Conservation (phyloP, 2,329 filamentous ascomycete species). For the Nannizziopsis arthrosporioides region DNA sequence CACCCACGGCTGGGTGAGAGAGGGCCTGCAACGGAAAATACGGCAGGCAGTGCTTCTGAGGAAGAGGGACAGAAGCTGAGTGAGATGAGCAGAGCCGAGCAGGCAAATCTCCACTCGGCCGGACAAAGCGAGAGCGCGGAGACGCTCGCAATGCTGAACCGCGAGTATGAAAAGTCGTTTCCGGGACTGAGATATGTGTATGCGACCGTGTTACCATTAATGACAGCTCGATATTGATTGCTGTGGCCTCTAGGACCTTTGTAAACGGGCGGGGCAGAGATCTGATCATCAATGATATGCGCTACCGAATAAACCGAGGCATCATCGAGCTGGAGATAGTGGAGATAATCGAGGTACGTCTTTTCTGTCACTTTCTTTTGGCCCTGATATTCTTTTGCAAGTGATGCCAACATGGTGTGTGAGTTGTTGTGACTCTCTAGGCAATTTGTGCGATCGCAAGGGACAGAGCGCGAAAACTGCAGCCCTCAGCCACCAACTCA, state of each 20-base stretch:
- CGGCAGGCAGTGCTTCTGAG: slow-evolving; percentile 6
- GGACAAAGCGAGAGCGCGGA: slow-evolving; percentile 28
- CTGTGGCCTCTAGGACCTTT: slow-evolving; percentile 49
- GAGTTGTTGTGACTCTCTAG: slow-evolving; percentile 30
- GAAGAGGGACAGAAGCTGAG: slow-evolving; percentile 55
- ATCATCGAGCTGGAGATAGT: slow-evolving; percentile 56
- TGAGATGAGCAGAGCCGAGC: slow-evolving; percentile 66
- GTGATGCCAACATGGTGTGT: slow-evolving; percentile 8
- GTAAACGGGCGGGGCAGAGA: slow-evolving; percentile 68
- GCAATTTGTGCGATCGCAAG: slow-evolving; percentile 88
- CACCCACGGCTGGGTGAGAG: slow-evolving; percentile 70
- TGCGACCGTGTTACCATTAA: slow-evolving; percentile 11
- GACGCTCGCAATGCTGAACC: slow-evolving; percentile 54
- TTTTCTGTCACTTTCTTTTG: not conserved
- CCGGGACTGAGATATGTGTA: slow-evolving; percentile 73
- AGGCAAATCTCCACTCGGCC: slow-evolving; percentile 50
- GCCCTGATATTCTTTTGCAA: not conserved
- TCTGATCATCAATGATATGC: slow-evolving; percentile 74
- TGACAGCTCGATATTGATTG: too few relatives aligned
- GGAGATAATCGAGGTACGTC: slow-evolving; percentile 60
- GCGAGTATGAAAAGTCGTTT: slow-evolving; percentile 66
- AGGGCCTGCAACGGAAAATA: slow-evolving; percentile 31
- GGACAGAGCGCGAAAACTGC: slow-evolving; percentile 60
- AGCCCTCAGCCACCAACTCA: not conserved
- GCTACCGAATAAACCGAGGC: slow-evolving; percentile 54